These are phyloP conservation scores for Fusarium sp. DNA, from an alignment of 2,329 filamentous ascomycete genomes.

Conservation along the genomic window DNA sequence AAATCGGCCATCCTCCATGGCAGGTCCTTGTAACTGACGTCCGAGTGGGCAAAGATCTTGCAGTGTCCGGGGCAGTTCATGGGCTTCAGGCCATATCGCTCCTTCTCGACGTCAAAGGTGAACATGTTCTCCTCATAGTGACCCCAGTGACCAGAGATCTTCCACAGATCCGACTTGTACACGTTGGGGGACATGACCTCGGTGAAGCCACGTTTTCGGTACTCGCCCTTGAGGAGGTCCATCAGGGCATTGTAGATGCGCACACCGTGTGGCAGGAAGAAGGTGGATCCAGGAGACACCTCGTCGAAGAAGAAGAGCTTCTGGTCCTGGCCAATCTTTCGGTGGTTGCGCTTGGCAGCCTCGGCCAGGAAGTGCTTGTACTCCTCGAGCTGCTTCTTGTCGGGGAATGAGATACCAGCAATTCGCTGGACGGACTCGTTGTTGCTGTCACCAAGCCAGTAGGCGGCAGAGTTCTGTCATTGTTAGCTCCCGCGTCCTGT, in stretches of 20 bases:
- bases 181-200: conserved; percentile 96
- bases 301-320: conserved; percentile 98
- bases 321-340: conserved; percentile 93
- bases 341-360: conserved; percentile 96
- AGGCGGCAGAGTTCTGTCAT: conserved; percentile 75
- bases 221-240: conserved; percentile 84
- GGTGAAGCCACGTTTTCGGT: conserved; percentile 92
- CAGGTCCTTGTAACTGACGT: conserved; percentile 85
- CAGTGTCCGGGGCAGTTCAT: conserved; percentile 99
- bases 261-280: conserved; percentile 92
- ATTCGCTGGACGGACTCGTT: conserved; percentile 98
- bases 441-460: conserved; percentile 92
- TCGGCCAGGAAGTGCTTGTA: conserved; percentile 97
- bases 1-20: conserved; percentile 96
- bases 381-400: conserved; percentile 94
- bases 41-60: conserved; percentile 84
- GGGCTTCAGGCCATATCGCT: conserved; percentile 79
- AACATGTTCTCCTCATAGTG: conserved; percentile 91
- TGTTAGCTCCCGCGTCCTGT: conserved; percentile 20
- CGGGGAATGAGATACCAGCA: conserved; percentile 93
- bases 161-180: conserved; percentile 94
- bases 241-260: conserved; percentile 93
- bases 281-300: conserved; percentile 90
- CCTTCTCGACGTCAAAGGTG: conserved; percentile 82
- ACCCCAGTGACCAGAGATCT: conserved; percentile 93